Conservation (phyloP, 306 rosid species). For the Cicer bijugum region DNA sequence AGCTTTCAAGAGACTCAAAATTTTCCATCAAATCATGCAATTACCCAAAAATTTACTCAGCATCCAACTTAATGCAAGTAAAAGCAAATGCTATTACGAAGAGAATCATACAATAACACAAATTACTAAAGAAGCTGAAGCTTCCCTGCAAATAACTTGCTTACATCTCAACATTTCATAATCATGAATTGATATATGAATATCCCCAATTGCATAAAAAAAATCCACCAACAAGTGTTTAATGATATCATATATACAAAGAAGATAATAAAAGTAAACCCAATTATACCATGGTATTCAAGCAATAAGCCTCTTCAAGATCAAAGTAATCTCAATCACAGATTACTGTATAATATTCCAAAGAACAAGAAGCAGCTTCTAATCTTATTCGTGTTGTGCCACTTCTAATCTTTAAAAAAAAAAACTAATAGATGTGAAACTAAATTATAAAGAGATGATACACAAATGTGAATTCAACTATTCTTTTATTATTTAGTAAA, state of each 20-base stretch:
- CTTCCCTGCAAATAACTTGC: neutral
- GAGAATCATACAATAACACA: conserved; percentile 3
- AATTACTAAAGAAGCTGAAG: neutral
- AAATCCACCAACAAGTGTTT: neutral
- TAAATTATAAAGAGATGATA: no score
- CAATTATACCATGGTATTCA: conserved; percentile 6
- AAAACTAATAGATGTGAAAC: no score
- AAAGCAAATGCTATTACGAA: conserved; percentile 10
- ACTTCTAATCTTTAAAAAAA: neutral
- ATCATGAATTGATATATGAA: no score
- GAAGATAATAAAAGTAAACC: neutral
- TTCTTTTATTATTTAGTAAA: no score
- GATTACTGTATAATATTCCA: neutral
- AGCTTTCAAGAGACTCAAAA: no score
- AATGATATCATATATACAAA: neutral
- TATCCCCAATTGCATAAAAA: neutral
- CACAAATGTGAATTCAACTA: no score
- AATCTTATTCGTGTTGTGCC: conserved; percentile 3
- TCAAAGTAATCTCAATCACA: conserved; percentile 15
- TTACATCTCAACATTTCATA: neutral
- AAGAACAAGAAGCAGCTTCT: conserved; percentile 5
- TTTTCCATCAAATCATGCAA: neutral
- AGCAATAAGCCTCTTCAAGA: conserved; percentile 25
- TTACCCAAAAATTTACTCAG: conserved; percentile 24
- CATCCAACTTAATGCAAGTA: neutral